phyloP scores from a whole-genome alignment of 352 stramenopile species.

The Phytophthora aleatoria region DNA sequence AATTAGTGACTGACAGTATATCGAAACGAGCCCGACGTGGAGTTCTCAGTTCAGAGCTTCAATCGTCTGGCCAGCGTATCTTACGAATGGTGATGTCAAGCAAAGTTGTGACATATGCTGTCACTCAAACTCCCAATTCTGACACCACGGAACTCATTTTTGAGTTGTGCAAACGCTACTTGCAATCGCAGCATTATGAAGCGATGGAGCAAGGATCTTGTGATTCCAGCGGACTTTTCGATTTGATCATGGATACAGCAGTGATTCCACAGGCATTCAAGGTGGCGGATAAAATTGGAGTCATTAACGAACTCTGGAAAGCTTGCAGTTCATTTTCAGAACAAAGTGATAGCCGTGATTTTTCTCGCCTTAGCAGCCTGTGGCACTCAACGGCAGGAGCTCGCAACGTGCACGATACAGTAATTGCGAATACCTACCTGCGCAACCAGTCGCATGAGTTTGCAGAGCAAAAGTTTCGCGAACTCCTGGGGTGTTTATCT shows the following conservation, averaged over 20 bases:
- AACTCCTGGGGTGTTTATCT: constrained; percentile 19
- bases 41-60: not conserved
- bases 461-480: constrained; percentile 3
- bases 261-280: constrained; percentile 6
- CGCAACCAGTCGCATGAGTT: not conserved
- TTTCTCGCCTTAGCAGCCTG: constrained; percentile 2
- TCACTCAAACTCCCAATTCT: not conserved
- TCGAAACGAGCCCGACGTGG: constrained; percentile 5
- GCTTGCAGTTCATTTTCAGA: not conserved
- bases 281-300: constrained; percentile 9
- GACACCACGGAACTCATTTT: constrained; percentile 10
- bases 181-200: constrained; percentile 7
- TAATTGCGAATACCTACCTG: constrained; percentile 1
- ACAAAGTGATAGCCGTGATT: not conserved
- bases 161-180: constrained; percentile 14
- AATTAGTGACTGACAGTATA: constrained; percentile 34
- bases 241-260: constrained; percentile 4
- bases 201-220: not conserved
- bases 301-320: constrained; percentile 19
- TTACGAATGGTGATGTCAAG: constrained; percentile 23
- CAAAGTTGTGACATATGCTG: constrained; percentile 2
- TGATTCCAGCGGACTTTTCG: constrained; percentile 7
- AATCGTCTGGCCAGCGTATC: constrained; percentile 5
- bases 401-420: not conserved
- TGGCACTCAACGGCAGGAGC: constrained; percentile 12